These are phyloP conservation scores for Entomortierella parvispora DNA, from an alignment of 192 early-diverging fungal genomes.

Conservation along the genomic window DNA sequence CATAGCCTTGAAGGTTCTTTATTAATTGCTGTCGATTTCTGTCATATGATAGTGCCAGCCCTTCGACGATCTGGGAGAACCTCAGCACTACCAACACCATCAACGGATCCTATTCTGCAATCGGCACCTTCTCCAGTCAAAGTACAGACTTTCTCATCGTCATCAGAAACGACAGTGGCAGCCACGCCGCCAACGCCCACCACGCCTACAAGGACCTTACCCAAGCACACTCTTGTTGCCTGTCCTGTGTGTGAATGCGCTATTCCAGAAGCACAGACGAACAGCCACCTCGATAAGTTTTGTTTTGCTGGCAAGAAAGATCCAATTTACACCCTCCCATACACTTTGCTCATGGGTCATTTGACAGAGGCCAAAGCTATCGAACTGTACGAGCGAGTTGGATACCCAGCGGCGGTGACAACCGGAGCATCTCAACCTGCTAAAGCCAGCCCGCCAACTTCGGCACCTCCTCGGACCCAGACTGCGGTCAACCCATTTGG, in stretches of 20 bases:
- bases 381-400: slow-evolving; percentile 18
- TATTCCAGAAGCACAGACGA: slow-evolving; percentile 30
- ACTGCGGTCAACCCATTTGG: too few relatives aligned
- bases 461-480: neutral
- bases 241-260: slow-evolving; percentile 28
- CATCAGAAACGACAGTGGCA: neutral
- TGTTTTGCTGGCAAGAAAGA: slow-evolving; percentile 20
- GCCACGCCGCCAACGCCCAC: neutral
- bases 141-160: neutral
- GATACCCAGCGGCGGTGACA: slow-evolving; percentile 1
- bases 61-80: slow-evolving; percentile 4
- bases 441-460: neutral
- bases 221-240: slow-evolving; percentile 17
- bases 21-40: too few relatives aligned
- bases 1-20: too few relatives aligned
- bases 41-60: too few relatives aligned
- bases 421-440: neutral
- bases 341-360: slow-evolving; percentile 5
- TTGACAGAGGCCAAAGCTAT: slow-evolving; percentile 5
- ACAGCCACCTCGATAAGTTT: slow-evolving; percentile 38
- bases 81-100: slow-evolving; percentile 5
- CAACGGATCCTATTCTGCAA: too few relatives aligned
- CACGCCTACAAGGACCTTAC: neutral
- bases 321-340: slow-evolving; percentile 23
- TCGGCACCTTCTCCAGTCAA: neutral